Percentiles rank a stretch among this genome's conserved stretches.
phyloP scores from a whole-genome alignment of 129 eudicot genomes.

The Chrysanthemum makinoi region DNA sequence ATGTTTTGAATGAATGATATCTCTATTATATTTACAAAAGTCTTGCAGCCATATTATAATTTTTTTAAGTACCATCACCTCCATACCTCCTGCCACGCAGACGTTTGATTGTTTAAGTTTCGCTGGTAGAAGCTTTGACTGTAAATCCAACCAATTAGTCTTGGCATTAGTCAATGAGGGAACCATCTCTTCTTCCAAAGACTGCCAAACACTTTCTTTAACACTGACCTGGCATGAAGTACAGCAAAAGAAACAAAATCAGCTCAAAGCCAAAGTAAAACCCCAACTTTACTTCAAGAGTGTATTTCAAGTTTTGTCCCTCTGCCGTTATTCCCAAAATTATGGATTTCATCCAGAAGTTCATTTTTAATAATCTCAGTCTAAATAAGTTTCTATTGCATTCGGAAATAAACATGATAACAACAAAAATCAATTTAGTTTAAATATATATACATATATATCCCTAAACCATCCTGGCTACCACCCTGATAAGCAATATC shows the following conservation, averaged over 20 bases:
- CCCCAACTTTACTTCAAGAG: background rate
- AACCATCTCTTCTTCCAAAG: constrained; percentile 85
- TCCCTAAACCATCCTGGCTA: background rate
- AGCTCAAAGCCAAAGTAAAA: constrained; percentile 19
- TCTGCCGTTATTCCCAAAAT: background rate
- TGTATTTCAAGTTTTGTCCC: background rate
- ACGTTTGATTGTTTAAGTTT: constrained; percentile 76
- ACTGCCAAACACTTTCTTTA: constrained; percentile 74
- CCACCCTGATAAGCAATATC: constrained; percentile 1
- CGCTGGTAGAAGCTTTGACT: constrained; percentile 56
- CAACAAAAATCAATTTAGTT: background rate
- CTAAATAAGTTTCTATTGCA: background rate
- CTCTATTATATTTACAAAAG: constrained; percentile 10
- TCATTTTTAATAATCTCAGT: background rate
- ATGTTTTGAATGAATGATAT: background rate
- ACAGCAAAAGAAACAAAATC: constrained; percentile 11
- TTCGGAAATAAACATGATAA: background rate
- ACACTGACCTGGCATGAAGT: constrained; percentile 52
- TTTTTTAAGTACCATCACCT: constrained; percentile 29
- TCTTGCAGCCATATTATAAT: constrained; percentile 14
- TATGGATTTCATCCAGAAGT: constrained; percentile 1
- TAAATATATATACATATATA: background rate
- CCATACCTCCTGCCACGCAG: constrained; percentile 98
- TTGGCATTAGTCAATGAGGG: constrained; percentile 57
- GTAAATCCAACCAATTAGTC: constrained; percentile 82